Evolutionary conservation across 768 basidiomycete genomes (phyloP), one percentile per base, ranked within the genome.

Genomic region (Trametes maxima): DNA sequence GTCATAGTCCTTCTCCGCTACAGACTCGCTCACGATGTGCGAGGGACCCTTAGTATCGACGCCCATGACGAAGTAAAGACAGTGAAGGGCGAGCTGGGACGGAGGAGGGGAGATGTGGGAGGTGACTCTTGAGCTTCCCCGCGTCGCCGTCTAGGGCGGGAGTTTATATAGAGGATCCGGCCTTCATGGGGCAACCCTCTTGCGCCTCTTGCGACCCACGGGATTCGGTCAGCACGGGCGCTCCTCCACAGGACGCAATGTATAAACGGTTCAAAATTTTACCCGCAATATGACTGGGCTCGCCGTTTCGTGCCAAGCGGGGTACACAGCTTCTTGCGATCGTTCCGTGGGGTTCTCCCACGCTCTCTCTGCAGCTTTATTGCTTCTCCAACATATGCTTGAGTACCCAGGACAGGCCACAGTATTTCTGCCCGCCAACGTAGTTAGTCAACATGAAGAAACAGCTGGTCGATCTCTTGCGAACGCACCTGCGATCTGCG

Each of bases 1-100:
- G 55, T 67, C 60, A 22, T 65, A 60, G 51, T 62, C 48, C 46
- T 57, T 51, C 60, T 63, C 59, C 54, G 61, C 63, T 58, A 48
- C 60, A n/a, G 57, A 36, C 51, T 54, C 52, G 60, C 48, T 58
- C 28, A 54, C 53, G 37, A 36, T 19, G 57, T 39, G 48, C 19
- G 60, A 46, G 48, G 60, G 44, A 35, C 35, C 24, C 37, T 63
- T 54, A 35, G 57, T 61, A 47, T 59, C 61, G 54, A 64, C 43
- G 55, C 59, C 59, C 64, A 65, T 65, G 51, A 21, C 46, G 58
- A 37, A 44, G 19, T 42, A 47, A 22, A n/a, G 33, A 36, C 16
- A 47, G 33, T 40, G 51, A 54, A 28, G 17, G 57, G 54, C 24
- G 57, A n/a, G 50, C 37, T 13, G 12, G 40, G 58, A 50, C 19